Base-by-base conservation (phyloP, 2,329 filamentous ascomycete genomes). In the Fusarium subglutinans region DNA sequence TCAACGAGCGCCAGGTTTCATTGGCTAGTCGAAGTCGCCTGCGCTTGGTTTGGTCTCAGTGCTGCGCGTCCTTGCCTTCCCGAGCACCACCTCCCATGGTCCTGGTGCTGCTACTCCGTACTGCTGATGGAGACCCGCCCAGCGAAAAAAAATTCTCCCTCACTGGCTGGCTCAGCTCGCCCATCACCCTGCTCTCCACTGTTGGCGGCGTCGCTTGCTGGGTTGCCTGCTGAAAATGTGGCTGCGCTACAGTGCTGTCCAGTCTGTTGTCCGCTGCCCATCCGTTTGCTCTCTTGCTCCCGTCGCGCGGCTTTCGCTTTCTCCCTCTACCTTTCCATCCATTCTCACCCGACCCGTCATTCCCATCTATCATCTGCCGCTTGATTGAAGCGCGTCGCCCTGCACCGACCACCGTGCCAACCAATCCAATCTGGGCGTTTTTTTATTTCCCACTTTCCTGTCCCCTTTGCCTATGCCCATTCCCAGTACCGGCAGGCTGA, bases 131-230 rank as follows among this genome's bases (percentile, higher is more conserved):
- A 72, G 69, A 77, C 55, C 65, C 40, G 40, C 78, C 55, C 54
- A 28, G 40, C 78, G 78, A 82, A 81, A 82, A 81, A 79, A 79
- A 35, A 35, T 81, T 82, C 79, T 80, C 72, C 74, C 73, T 78
- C 73, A 76, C 73, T 75, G 74, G 70, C 69, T 76, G 59, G 72
- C 53, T 58, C 18, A 61, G 50, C 40, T 54, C 30, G 41, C 20
- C 63, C 44, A 59, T 43, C 48, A 50, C 64, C 63, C 71, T 68
- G 47, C 72, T 74, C 72, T 58, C 71, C 67, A 74, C 72, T 72
- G 59, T 55, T 72, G 71, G 67, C 71, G 59, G 71, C 58, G 50
- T 51, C 70, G 44, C 38, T 56, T 71, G 59, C 62, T 74, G 70
- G 63, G 54, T 26, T 51, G 56, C 62, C 68, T 70, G 44, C 68